A percentile compares a stretch with the other conserved stretches of the same genome.
Evolutionary conservation across 805 yeast genomes (phyloP).

Genomic region (Nadsonia fulvescens): DNA sequence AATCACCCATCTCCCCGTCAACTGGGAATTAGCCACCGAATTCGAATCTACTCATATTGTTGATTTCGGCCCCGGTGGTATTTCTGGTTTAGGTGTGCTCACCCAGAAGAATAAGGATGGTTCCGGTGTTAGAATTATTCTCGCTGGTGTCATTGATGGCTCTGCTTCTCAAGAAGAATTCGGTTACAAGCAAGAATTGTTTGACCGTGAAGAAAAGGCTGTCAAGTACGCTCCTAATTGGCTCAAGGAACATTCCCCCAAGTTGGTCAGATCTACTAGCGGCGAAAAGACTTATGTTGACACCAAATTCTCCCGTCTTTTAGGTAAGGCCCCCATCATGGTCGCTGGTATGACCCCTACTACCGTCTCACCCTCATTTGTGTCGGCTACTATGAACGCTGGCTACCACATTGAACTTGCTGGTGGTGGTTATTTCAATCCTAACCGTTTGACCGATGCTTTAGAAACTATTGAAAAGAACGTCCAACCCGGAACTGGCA

Average conservation of each 20-base stretch:
- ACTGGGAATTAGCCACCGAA: slow-evolving; percentile 84
- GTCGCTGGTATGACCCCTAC: slow-evolving; percentile 99
- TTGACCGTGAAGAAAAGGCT: slow-evolving; percentile 45
- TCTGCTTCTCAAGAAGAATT: slow-evolving; percentile 58
- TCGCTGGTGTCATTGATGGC: slow-evolving; percentile 78
- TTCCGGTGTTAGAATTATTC: slow-evolving; percentile 85
- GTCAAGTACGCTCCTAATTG: slow-evolving; percentile 80
- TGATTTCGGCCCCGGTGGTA: slow-evolving; percentile 98
- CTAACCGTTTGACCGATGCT: slow-evolving; percentile 54
- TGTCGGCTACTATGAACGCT: slow-evolving; percentile 83
- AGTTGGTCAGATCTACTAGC: slow-evolving; percentile 49
- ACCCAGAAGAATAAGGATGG: slow-evolving; percentile 98
- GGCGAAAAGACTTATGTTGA: slow-evolving; percentile 69
- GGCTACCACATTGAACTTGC: slow-evolving; percentile 97
- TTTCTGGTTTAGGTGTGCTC: slow-evolving; percentile 86
- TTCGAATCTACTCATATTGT: slow-evolving; percentile 73
- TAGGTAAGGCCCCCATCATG: slow-evolving; percentile 91
- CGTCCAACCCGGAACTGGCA: slow-evolving; percentile 72
- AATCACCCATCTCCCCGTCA: slow-evolving; percentile 76
- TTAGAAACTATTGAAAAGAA: slow-evolving; percentile 51
- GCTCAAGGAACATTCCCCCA: slow-evolving; percentile 78
- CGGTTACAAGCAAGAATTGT: slow-evolving; percentile 91
- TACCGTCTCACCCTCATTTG: slow-evolving; percentile 86
- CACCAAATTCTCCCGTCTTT: slow-evolving; percentile 79
- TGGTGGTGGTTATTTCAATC: slow-evolving; percentile 94